Base-by-base conservation (phyloP, 768 basidiomycete species). In the Collybiopsis confluens region DNA sequence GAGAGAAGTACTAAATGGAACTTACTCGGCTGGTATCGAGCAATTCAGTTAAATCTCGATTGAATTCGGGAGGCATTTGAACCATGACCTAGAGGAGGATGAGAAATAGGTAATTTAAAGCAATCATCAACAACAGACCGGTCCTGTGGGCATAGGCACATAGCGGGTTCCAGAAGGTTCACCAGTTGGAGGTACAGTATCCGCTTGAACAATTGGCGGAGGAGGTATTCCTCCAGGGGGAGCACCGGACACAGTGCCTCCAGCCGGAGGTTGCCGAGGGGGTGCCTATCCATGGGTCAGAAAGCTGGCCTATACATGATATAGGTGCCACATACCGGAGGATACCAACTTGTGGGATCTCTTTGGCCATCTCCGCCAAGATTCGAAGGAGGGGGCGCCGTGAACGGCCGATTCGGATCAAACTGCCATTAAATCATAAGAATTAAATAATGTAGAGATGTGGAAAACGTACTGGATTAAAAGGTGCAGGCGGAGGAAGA, bases 1-100 rank as follows among this genome's bases (percentile, higher is more conserved):
- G 35, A 38, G 7, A n/a, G 46, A 52, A 18, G 57, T 13, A 30
- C 9, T 33, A 40, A 11, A 33, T 45, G 51, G 54, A 18, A 60
- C 78, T 58, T 60, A 88, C 88, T 54, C 87, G 71, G 23, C 89
- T 67, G 54, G 91, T 77, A 41, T 79, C 75, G 75, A 92, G 78
- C 52, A 91, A 72, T 1, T 85, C 82, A 15, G 47, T 23, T 35
- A 48, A 38, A 33, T 48, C 47, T 11, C 47, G 47, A 48, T 88
- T 81, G 54, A 89, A 88, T 1, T 85, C 58, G 2, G 75, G 70
- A 2, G 86, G 86, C 3, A 88, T 54, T 58, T 83, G 78, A 11
- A 87, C 79, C 51, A 81, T 70, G 24, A 82, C 79, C 86, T 87
- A 21, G 33, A 15, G 36, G 21, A 50, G 48, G 57, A 9, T 44